Evolutionary conservation across 1,139 yeast genomes (phyloP).

Genomic region (Magnusiomyces clavatus): DNA sequence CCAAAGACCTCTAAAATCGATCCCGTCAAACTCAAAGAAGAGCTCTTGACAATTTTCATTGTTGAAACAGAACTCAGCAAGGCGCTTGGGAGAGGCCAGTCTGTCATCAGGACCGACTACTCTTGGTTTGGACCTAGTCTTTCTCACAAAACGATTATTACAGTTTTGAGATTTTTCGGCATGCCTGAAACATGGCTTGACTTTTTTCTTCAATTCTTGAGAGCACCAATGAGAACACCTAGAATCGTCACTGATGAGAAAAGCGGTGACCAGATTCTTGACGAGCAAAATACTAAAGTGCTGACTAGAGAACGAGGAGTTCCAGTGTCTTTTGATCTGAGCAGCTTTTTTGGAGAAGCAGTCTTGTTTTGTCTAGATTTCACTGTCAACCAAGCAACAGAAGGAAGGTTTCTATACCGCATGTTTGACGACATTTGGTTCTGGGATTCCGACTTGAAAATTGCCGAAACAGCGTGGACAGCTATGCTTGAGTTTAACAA

Average conservation of each 20-base stretch:
- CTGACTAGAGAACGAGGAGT: constrained; percentile 13
- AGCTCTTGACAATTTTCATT: constrained; percentile 12
- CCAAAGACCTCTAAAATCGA: neutral
- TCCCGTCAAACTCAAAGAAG: constrained; percentile 9
- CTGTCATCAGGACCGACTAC: constrained; percentile 18
- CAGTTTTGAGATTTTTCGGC: constrained; percentile 17
- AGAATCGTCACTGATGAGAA: neutral
- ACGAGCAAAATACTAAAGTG: neutral
- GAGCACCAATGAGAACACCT: constrained; percentile 12
- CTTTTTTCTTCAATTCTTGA: constrained; percentile 15
- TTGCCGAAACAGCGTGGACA: constrained; percentile 18
- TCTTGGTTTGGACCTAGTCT: constrained; percentile 19
- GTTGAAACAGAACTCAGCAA: constrained; percentile 14
- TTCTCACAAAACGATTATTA: constrained; percentile 13
- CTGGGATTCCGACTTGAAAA: constrained; percentile 14
- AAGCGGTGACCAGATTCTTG: neutral
- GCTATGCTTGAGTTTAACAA: constrained; percentile 12
- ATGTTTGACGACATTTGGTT: constrained; percentile 20
- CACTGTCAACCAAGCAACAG: constrained; percentile 13
- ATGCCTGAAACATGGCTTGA: constrained; percentile 15
- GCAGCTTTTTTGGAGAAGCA: constrained; percentile 17
- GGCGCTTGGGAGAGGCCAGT: constrained; percentile 12
- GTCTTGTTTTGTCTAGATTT: constrained; percentile 16
- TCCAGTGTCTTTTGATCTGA: constrained; percentile 16
- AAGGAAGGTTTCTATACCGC: constrained; percentile 16